These are phyloP conservation scores for Blastocystis sp. DNA, from an alignment of 352 stramenopile genomes.

Conservation along the genomic window DNA sequence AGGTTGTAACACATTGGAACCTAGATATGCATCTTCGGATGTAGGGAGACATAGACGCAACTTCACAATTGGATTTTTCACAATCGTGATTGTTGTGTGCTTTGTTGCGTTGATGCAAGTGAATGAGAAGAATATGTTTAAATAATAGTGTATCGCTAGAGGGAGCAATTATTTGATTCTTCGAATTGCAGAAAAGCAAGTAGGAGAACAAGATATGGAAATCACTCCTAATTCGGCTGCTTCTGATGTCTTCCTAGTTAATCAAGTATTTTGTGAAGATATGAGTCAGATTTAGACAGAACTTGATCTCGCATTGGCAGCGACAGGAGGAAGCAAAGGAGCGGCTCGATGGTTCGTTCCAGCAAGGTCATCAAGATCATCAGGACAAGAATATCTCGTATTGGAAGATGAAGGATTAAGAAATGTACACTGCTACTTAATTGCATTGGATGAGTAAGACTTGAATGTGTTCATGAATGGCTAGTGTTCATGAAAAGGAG, in stretches of 20 bases:
- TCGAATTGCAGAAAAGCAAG: slow-evolving; percentile 58
- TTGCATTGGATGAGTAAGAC: slow-evolving; percentile 10
- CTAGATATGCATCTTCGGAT: slow-evolving; percentile 40
- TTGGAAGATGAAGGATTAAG: background rate
- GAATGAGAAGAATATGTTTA: background rate
- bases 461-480: background rate
- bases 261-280: background rate
- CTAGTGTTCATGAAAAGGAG: slow-evolving; percentile 3
- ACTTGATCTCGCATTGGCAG: background rate
- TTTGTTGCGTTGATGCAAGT: slow-evolving; percentile 60
- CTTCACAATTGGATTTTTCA: slow-evolving; percentile 45
- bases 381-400: background rate
- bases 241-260: background rate
- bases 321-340: background rate
- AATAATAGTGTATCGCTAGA: slow-evolving; percentile 16
- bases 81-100: slow-evolving; percentile 42
- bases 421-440: slow-evolving; percentile 10
- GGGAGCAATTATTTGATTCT: slow-evolving; percentile 59
- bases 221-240: background rate
- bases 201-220: slow-evolving; percentile 49
- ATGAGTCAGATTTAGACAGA: background rate
- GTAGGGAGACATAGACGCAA: slow-evolving; percentile 34
- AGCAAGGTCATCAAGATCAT: background rate
- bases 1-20: background rate
- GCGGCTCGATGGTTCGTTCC: slow-evolving; percentile 32